Base-by-base conservation (phyloP, 2,329 filamentous ascomycete species). In the Fusarium camptoceras region DNA sequence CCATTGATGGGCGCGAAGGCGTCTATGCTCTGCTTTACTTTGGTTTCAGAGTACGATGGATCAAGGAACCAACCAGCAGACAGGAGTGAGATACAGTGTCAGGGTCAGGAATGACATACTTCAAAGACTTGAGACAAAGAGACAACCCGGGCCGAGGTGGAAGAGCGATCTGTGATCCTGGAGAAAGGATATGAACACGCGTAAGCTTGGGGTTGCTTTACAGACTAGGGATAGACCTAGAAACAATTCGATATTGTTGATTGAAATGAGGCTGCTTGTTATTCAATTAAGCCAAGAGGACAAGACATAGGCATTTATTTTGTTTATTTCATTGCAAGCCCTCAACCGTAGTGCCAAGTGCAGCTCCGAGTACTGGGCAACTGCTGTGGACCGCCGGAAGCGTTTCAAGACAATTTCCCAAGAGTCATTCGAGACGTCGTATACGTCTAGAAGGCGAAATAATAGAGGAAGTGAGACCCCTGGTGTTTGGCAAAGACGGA, bases 331-430 rank as follows among this genome's bases (percentile, higher is more conserved):
- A 69, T 60, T 65, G 42, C 25, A 44, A 27, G 46, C 49, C 54
- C 50, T 27, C 65, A 28, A 28, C 50, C 64, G 48, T 47, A 31
- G 24, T 51, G 65, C 65, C 59, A 68, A 64, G 57, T 64, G 34
- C 20, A 49, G 46, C 22, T 59, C 39, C 49, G 37, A 31, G 41
- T 42, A 39, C 31, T 43, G 42, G 55, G 64, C 39, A 37, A n/a
- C 34, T 37, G 34, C 18, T 37, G 34, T n/a, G 34, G 18, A 48
- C 65, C 64, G 46, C 58, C 65, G 39, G 37, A 55, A 59, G 68
- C 67, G 59, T 54, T 59, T 64, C 68, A 60, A 54, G 63, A 59
- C 56, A 72, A 72, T 72, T 58, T 72, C 70, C 67, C 67, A 50
- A 49, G 42, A 55, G 47, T 69, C 55, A 55, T 48, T 71, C 49